Evolutionary conservation across 139 green algal species (phyloP), one percentile per base, ranked within the genome.

Genomic region (Coelastrella sp.): DNA sequence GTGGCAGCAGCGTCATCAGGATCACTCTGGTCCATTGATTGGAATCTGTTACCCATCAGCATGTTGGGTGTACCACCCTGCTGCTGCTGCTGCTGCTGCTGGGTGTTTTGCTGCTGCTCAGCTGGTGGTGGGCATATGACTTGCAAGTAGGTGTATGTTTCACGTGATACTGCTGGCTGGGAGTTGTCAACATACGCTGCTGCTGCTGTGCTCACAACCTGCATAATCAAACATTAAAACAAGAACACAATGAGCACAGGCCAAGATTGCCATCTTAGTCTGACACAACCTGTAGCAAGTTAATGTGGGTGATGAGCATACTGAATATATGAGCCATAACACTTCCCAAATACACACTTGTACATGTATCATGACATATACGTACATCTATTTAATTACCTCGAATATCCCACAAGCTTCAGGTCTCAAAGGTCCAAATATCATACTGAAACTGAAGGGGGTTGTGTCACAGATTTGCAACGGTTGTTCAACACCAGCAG

Each of bases 341-440:
- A n/a, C n/a, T n/a, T n/a, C n/a, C n/a, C n/a, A n/a, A n/a, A n/a
- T n/a, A n/a, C n/a, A n/a, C n/a, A n/a, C n/a, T n/a, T n/a, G n/a
- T n/a, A n/a, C n/a, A n/a, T n/a, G n/a, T n/a, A n/a, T n/a, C n/a
- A n/a, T n/a, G n/a, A n/a, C n/a, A n/a, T n/a, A n/a, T n/a, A n/a
- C n/a, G n/a, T n/a, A n/a, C n/a, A n/a, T n/a, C n/a, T n/a, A n/a
- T 66, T 1, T 27, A 40, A 48, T 50, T 5, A 67, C 73, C 50
- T 82, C 75, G 53, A 71, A 82, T 38, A 53, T 82, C 19, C 75
- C 75, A 59, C 75, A 82, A 11, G 75, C 75, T 11, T 40, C 35
- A 27, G 75, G 75, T 38, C 53, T 5, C 35, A 82, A 45, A 9
- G 75, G 75, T 8, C 75, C 75, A 38, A 69, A 82, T 1, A 82